Base-by-base conservation (phyloP, 2,329 filamentous ascomycete species). In the Cercospora brassicicola region DNA sequence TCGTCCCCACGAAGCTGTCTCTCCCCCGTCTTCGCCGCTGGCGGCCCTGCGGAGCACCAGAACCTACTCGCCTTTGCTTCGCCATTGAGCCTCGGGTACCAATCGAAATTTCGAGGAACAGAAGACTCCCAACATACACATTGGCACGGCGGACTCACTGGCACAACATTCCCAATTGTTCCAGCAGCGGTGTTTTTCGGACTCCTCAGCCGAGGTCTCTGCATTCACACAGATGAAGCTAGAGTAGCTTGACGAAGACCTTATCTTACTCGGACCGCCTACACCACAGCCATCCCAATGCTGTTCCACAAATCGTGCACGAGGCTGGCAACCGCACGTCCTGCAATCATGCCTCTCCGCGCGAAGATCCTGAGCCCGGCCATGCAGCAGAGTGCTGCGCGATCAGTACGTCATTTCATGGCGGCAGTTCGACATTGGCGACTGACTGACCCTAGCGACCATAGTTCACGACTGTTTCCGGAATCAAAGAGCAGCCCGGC, bases 331-430 rank as follows among this genome's bases (percentile, higher is more conserved):
- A 75, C 78, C 77, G 78, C 76, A 78, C 76, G 80, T 76, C 71
- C 75, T 53, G 67, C 72, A 39, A 64, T 10, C 23, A 97, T 97
- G 92, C 92, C 93, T 79, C 85, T 96, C 72, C 89, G 89, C 83
- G 91, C 91, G 70, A 94, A 91, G 68, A 70, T 72, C 28, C 59
- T 70, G 10, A 70, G 66, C 56, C 68, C 70, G 8, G 70, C 70
- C 45, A 69, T 72, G 68, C 68, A 70, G 59, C 70, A 70, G 62
- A 67, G 62, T 48, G 70, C 67, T 15, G 65, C 67, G 45, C 59
- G 70, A 69, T 68, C 67, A 33, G 70, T 72, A 67, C 63, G 70
- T 68, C 62, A 45, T 36, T 53, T 30, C 55, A 23, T 59, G 28
- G 39, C 57, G 59, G 42, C 45, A 59, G 61, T 31, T 65, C 10